These are phyloP conservation scores for Pontederia paniculata DNA, from an alignment of 176 grass and related monocot species.

Conservation along the genomic window DNA sequence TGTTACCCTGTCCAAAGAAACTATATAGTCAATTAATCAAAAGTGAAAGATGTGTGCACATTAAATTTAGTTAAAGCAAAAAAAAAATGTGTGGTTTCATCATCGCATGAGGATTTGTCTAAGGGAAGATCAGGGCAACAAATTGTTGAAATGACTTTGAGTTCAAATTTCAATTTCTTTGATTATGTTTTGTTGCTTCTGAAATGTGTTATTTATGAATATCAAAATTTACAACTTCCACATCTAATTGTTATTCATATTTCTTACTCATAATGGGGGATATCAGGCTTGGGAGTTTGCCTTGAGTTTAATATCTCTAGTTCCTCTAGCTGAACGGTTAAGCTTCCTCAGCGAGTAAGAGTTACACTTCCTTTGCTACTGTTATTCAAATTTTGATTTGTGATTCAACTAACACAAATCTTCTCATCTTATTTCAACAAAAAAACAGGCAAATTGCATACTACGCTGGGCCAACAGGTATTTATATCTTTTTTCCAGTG, in stretches of 20 bases:
- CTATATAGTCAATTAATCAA: no score
- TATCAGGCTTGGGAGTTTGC: constrained; percentile 50
- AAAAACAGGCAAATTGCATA: constrained; percentile 52
- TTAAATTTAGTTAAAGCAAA: no score
- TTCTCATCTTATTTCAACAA: not conserved
- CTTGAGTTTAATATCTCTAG: constrained; percentile 54
- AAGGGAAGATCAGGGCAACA: no score
- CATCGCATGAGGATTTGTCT: no score
- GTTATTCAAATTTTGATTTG: not conserved
- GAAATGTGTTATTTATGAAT: not conserved
- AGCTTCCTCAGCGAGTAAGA: constrained; percentile 76
- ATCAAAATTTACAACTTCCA: not conserved
- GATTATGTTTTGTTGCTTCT: not conserved
- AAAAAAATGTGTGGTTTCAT: no score
- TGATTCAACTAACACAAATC: not conserved
- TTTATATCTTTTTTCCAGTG: no score
- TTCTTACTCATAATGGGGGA: not conserved
- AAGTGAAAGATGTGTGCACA: no score
- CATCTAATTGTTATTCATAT: not conserved
- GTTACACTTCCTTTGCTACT: not conserved
- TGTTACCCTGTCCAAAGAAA: no score
- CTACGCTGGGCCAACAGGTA: constrained; percentile 77
- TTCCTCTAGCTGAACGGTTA: constrained; percentile 58
- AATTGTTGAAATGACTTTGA: no score
- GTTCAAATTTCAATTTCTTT: not conserved